Evolutionary conservation across 202 grass and related monocot species (phyloP).

Genomic region (Panicum hallii): DNA sequence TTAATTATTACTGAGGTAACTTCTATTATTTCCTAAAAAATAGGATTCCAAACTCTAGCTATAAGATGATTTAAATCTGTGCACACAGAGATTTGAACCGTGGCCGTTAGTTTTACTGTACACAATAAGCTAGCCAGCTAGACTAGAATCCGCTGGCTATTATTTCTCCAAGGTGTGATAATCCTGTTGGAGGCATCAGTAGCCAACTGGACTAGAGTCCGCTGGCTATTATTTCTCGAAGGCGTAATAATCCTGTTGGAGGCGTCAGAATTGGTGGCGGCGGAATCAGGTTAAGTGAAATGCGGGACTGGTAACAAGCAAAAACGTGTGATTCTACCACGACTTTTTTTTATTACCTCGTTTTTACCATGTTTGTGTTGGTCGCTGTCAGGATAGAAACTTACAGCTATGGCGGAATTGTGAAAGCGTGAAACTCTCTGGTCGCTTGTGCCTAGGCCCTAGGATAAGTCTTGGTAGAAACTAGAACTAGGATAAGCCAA

Average conservation of each 20-base stretch:
- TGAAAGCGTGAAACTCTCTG: neutral
- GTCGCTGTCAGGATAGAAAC: constrained; percentile 31
- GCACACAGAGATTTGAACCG: too few relatives aligned
- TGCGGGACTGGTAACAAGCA: neutral
- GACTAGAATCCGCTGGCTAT: too few relatives aligned
- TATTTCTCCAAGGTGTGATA: neutral
- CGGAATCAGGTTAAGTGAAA: neutral
- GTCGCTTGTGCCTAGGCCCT: neutral
- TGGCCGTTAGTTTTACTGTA: too few relatives aligned
- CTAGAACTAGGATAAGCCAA: constrained; percentile 9
- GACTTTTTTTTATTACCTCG: neutral
- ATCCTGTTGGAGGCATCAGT: neutral
- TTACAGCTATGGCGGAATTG: too few relatives aligned
- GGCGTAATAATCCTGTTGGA: neutral
- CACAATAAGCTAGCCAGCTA: too few relatives aligned
- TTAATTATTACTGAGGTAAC: neutral
- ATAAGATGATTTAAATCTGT: too few relatives aligned
- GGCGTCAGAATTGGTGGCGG: neutral
- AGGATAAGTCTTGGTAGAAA: constrained; percentile 11
- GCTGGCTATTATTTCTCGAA: neutral
- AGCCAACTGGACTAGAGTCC: too few relatives aligned
- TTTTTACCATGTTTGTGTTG: constrained; percentile 14
- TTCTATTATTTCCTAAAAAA: neutral
- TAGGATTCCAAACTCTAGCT: too few relatives aligned
- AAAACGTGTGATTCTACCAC: neutral